Base-by-base conservation (phyloP, 1,284 basidiomycete species). In the Ustilago bromivora region DNA sequence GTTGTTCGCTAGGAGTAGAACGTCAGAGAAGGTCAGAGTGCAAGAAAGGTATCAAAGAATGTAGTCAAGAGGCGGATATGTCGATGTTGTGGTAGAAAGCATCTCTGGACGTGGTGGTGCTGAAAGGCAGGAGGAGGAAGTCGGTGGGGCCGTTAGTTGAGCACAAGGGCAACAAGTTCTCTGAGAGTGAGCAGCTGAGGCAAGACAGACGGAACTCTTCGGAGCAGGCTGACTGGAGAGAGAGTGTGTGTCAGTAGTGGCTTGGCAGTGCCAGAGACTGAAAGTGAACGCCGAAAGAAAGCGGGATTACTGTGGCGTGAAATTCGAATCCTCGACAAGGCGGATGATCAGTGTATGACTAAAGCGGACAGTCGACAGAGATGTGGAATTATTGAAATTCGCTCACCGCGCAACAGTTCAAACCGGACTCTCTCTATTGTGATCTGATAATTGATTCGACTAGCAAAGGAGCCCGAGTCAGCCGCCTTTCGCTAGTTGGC, bases 381-480 rank as follows among this genome's bases (percentile, higher is more conserved):
- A 40, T 9, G 12, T 12, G 13, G 52, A 17, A 54, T 32, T 54
- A 28, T 54, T 54, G 34, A 40, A 41, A 55, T 38, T 38, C 36
- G 53, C 53, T 17, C 19, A 11, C 23, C n/a, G 15, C 35, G 49
- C 51, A 23, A 49, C 38, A 40, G 6, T 10, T 13, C 52, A 43
- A 36, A 32, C 36, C 36, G 54, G 54, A 40, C 54, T 2, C 6
- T 28, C 31, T 35, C 17, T 7, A 23, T 19, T 38, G 46, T n/a
- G 9, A 64, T 64, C 55, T 64, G 61, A 64, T 64, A 57, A 64
- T 40, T 41, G 55, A 52, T 57, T 51, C 31, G 49, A 31, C 36
- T 43, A 40, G 49, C 49, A 31, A 31, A 32, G 15, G 2, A 51
- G 15, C 49, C 49, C 49, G 28, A 51, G 49, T 13, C 49, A 49